Evolutionary conservation across 345 rosid genomes (phyloP).

Genomic region (Viola odorata): DNA sequence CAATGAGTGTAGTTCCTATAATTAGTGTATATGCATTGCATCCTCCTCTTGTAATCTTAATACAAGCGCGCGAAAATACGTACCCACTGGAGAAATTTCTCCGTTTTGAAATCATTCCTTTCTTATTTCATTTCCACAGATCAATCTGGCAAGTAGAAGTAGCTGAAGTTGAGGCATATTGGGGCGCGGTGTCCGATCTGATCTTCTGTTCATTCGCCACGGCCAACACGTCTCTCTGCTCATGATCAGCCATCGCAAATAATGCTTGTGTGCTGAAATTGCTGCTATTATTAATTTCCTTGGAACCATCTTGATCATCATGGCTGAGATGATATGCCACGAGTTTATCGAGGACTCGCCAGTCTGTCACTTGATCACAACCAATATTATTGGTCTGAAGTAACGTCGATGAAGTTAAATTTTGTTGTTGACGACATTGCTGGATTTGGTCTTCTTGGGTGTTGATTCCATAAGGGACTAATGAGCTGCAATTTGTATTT

Average conservation of each 20-base stretch:
- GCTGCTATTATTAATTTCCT: slow-evolving; percentile 27
- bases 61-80: too few species aligned
- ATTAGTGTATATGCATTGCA: slow-evolving; percentile 24
- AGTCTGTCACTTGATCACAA: slow-evolving; percentile 73
- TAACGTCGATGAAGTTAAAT: slow-evolving; percentile 30
- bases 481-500: slow-evolving; percentile 40
- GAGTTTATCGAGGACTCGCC: slow-evolving; percentile 94
- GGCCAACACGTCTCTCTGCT: slow-evolving; percentile 34
- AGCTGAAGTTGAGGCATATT: slow-evolving; percentile 49
- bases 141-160: slow-evolving; percentile 74
- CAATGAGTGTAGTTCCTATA: slow-evolving; percentile 37
- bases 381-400: slow-evolving; percentile 27
- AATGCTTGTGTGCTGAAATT: slow-evolving; percentile 9
- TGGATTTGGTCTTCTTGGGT: slow-evolving; percentile 50
- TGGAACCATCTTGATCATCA: slow-evolving; percentile 45
- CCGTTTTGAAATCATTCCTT: neutral
- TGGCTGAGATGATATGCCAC: slow-evolving; percentile 96
- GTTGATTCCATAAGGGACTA: slow-evolving; percentile 40
- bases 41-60: slow-evolving; percentile 10
- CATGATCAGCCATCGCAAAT: slow-evolving; percentile 10
- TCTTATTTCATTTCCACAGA: slow-evolving; percentile 71
- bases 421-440: slow-evolving; percentile 38
- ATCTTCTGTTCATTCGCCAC: slow-evolving; percentile 32
- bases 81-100: too few species aligned
- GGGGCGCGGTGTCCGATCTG: slow-evolving; percentile 49